Evolutionary conservation across 2,329 filamentous ascomycete genomes (phyloP).

Genomic region (Penicillium sp.): DNA sequence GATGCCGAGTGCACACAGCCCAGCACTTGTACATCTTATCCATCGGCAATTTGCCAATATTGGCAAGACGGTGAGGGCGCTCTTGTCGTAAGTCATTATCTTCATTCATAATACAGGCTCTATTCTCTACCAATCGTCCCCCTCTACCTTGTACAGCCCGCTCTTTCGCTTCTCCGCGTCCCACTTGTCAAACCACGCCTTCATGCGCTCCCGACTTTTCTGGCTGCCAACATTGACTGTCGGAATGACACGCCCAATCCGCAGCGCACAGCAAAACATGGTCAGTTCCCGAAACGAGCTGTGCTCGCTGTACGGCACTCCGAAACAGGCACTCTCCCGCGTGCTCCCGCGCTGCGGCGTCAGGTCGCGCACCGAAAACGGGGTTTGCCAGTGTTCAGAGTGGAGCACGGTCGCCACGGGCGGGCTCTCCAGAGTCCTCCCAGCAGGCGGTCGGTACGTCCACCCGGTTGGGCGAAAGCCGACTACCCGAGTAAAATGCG

Average conservation of each 20-base stretch:
- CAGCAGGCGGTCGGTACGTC: conserved; percentile 80
- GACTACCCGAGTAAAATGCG: conserved; percentile 82
- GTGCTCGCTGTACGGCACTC: conserved; percentile 95
- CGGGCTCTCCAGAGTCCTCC: conserved; percentile 66
- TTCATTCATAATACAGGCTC: neutral
- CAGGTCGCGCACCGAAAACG: conserved; percentile 74
- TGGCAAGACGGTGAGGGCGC: neutral
- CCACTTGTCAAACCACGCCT: conserved; percentile 69
- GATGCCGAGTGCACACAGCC: neutral
- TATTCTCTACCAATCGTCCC: conserved; percentile 27
- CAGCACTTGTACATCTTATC: neutral
- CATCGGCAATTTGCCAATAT: neutral
- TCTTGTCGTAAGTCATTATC: neutral
- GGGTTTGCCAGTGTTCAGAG: conserved; percentile 73
- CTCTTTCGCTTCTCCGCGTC: conserved; percentile 66
- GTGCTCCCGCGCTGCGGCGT: conserved; percentile 83
- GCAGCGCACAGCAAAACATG: conserved; percentile 85
- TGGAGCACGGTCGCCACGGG: conserved; percentile 68
- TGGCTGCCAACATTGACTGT: conserved; percentile 84
- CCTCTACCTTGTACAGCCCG: conserved; percentile 58
- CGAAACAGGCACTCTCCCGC: conserved; percentile 82
- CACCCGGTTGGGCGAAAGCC: conserved; percentile 93
- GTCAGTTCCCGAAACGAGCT: conserved; percentile 93
- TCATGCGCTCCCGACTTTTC: conserved; percentile 69
- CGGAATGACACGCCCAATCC: conserved; percentile 88